These are phyloP conservation scores for Urochloa ruziziensis DNA, from an alignment of 176 grass and related monocot genomes.

Conservation along the genomic window DNA sequence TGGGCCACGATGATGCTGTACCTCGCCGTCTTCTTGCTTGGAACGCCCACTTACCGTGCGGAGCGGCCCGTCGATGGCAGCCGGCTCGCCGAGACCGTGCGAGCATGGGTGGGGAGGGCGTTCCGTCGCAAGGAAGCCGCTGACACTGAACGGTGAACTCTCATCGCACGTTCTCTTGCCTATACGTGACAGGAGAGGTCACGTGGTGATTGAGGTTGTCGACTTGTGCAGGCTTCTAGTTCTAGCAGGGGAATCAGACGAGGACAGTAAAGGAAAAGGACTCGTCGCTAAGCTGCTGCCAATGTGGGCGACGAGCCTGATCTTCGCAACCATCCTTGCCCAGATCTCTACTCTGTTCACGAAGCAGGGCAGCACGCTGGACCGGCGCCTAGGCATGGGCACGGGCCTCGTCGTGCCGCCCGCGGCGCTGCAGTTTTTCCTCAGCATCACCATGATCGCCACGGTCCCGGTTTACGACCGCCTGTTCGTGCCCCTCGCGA, in stretches of 20 bases:
- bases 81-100: neutral
- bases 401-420: slow-evolving; percentile 38
- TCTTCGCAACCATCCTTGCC: slow-evolving; percentile 27
- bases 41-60: slow-evolving; percentile 25
- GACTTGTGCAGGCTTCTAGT: neutral
- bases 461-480: slow-evolving; percentile 62
- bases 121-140: neutral
- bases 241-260: neutral
- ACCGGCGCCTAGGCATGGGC: slow-evolving; percentile 36
- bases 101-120: neutral
- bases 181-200: neutral
- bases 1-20: slow-evolving; percentile 32
- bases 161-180: neutral
- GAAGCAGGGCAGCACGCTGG: slow-evolving; percentile 61
- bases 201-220: neutral
- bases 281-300: slow-evolving; percentile 38
- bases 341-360: slow-evolving; percentile 59
- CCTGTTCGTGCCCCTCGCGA: slow-evolving; percentile 43
- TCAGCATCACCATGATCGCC: slow-evolving; percentile 29
- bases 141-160: slow-evolving; percentile 3
- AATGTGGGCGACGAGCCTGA: slow-evolving; percentile 52
- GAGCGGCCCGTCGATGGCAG: neutral
- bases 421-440: slow-evolving; percentile 43
- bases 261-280: slow-evolving; percentile 18
- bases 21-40: slow-evolving; percentile 41